Evolutionary conservation across 139 green algal species (phyloP), one percentile per base, ranked within the genome.

Genomic region (Nannochloris sp.): DNA sequence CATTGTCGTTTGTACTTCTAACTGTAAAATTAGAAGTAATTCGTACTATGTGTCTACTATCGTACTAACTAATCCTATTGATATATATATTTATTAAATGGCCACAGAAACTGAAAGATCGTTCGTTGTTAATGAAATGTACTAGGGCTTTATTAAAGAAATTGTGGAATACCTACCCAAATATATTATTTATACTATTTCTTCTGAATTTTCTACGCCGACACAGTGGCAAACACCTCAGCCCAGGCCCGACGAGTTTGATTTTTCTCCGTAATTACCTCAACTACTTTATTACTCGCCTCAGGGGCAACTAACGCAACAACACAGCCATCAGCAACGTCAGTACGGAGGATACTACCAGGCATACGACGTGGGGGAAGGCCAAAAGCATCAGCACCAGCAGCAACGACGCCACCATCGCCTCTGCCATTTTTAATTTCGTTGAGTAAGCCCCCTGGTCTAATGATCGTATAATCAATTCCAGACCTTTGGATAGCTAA

Each of bases 391-490:
- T 71, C 63, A 0, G 78, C 57, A 5, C 68, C 71, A 27, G 9
- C 75, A 78, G 87, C 80, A 12, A 90, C 76, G 1, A 92, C 53
- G 3, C 44, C 60, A 24, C 77, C 85, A 1, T 53, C 47, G 1
- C 8, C 6, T 44, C 80, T 61, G 1, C 54, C 61, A 7, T 53
- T 10, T 3, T 33, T 38, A 1, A 45, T 34, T 13, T 85, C 79
- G 55, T 85, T 81, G 68, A 86, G 77, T 15, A 90, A 71, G 10
- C 85, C 83, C 36, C 86, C 76, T 64, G 86, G 85, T 5, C 85
- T 68, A 2, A 94, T 67, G 58, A 94, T 90, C 19, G 87, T 93
- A 72, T 90, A 92, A 46, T 78, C 63, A 13, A 94, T 44, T 23
- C 87, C 87, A 3, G 64, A 83, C n/a, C 86, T 75, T 64, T 93